A percentile compares a stretch with the other conserved stretches of the same genome.
Conservation (phyloP, 257 asterid species). For the Euphrasia confusa region DNA sequence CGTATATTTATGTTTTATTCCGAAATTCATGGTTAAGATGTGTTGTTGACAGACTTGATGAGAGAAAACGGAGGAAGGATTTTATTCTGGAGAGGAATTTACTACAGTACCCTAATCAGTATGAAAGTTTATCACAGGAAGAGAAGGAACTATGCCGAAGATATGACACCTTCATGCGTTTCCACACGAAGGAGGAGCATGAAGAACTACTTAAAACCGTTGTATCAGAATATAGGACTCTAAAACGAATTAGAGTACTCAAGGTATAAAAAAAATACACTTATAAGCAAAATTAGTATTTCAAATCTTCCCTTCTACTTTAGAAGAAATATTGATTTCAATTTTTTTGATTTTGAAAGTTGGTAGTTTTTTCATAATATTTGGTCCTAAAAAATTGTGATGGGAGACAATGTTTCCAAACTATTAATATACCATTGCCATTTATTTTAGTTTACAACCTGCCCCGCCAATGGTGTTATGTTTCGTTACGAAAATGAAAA, state of each 20-base stretch:
- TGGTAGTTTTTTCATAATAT: too few relatives aligned
- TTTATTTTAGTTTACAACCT: slow-evolving; percentile 1
- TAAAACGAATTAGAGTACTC: slow-evolving; percentile 65
- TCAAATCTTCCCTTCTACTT: too few relatives aligned
- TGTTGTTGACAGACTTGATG: slow-evolving; percentile 54
- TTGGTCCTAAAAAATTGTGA: too few relatives aligned
- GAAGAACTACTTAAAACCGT: slow-evolving; percentile 53
- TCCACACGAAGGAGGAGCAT: slow-evolving; percentile 69
- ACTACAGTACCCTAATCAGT: slow-evolving; percentile 48
- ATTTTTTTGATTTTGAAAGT: too few relatives aligned
- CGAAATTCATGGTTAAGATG: not conserved
- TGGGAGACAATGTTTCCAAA: not conserved
- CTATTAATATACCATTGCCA: not conserved
- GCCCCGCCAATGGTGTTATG: not conserved
- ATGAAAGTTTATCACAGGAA: slow-evolving; percentile 50
- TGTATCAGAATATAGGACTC: slow-evolving; percentile 49
- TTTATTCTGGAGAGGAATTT: slow-evolving; percentile 69
- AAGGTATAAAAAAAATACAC: slow-evolving; percentile 37
- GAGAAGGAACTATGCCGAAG: slow-evolving; percentile 62
- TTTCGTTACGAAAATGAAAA: too few relatives aligned
- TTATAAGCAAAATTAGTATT: too few relatives aligned
- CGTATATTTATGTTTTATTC: not conserved
- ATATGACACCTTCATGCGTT: slow-evolving; percentile 71
- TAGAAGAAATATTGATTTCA: too few relatives aligned
- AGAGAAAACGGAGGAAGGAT: slow-evolving; percentile 80